These are phyloP conservation scores for Moesziomyces globuligerus DNA, from an alignment of 1,284 basidiomycete genomes.

Conservation along the genomic window DNA sequence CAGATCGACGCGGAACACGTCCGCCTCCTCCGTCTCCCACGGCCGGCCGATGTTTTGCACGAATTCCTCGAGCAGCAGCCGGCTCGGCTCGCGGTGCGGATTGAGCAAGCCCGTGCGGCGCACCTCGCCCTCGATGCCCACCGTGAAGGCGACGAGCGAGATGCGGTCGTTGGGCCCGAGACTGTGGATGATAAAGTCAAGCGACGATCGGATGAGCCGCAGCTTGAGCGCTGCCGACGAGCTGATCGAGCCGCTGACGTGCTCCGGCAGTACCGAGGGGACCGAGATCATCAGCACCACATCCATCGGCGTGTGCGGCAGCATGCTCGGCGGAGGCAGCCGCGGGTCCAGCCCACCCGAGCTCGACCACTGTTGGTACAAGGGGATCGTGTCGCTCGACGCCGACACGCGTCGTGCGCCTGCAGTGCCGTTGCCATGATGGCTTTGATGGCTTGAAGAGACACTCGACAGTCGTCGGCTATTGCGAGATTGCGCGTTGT, in stretches of 20 bases:
- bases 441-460: slow-evolving; percentile 39
- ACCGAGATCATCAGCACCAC: slow-evolving; percentile 90
- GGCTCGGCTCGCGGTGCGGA: slow-evolving; percentile 42
- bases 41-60: slow-evolving; percentile 55
- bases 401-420: slow-evolving; percentile 17
- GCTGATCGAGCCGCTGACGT: slow-evolving; percentile 72
- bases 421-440: slow-evolving; percentile 15
- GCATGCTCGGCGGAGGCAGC: slow-evolving; percentile 52
- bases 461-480: slow-evolving; percentile 26
- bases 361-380: slow-evolving; percentile 57
- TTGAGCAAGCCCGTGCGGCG: slow-evolving; percentile 56
- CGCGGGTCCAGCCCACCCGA: slow-evolving; percentile 61
- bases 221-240: slow-evolving; percentile 74
- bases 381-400: slow-evolving; percentile 29
- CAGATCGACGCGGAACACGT: slow-evolving; percentile 58
- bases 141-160: slow-evolving; percentile 55
- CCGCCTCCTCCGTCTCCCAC: slow-evolving; percentile 44
- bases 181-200: slow-evolving; percentile 58
- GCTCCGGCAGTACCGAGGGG: slow-evolving; percentile 69
- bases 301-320: slow-evolving; percentile 87
- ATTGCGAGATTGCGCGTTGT: slow-evolving; percentile 20
- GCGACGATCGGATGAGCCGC: slow-evolving; percentile 57
- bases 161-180: slow-evolving; percentile 60
- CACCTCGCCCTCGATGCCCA: slow-evolving; percentile 56
- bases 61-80: slow-evolving; percentile 46